Evolutionary conservation across 495 filamentous ascomycete genomes (phyloP).

Genomic region (Podospora pseudopauciseta): DNA sequence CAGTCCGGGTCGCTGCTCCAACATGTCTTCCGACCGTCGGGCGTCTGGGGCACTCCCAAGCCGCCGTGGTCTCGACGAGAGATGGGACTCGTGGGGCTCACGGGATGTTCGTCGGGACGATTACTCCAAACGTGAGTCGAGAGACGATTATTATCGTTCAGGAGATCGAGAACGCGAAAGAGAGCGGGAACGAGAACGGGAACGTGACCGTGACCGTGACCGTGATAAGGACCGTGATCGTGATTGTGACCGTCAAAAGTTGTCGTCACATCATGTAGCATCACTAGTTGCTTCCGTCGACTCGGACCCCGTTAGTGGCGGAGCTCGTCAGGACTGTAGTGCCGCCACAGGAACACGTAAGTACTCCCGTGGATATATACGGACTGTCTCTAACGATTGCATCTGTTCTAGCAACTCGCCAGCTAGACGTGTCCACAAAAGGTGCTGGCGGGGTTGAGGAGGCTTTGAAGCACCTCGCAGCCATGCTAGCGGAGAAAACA

Average conservation of each 20-base stretch:
- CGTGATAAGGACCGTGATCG: background rate
- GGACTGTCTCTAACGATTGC: background rate
- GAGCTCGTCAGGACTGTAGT: background rate
- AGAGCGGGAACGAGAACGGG: background rate
- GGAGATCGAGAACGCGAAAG: background rate
- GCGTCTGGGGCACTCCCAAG: background rate
- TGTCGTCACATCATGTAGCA: background rate
- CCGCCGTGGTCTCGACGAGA: background rate
- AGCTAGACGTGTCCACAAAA: background rate
- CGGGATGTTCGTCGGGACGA: background rate
- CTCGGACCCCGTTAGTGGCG: background rate
- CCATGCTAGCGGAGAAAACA: background rate
- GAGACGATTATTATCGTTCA: background rate
- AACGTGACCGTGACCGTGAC: background rate
- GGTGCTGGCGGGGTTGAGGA: background rate
- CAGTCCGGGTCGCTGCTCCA: background rate
- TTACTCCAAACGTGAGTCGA: background rate
- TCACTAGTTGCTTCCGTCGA: background rate
- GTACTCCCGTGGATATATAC: background rate
- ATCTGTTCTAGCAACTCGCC: background rate
- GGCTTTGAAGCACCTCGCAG: background rate
- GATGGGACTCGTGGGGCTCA: background rate
- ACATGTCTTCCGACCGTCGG: background rate
- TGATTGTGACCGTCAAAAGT: background rate
- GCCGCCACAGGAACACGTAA: background rate